Conservation (phyloP, 208 protist genomes). For the Leishmania braziliensis region DNA sequence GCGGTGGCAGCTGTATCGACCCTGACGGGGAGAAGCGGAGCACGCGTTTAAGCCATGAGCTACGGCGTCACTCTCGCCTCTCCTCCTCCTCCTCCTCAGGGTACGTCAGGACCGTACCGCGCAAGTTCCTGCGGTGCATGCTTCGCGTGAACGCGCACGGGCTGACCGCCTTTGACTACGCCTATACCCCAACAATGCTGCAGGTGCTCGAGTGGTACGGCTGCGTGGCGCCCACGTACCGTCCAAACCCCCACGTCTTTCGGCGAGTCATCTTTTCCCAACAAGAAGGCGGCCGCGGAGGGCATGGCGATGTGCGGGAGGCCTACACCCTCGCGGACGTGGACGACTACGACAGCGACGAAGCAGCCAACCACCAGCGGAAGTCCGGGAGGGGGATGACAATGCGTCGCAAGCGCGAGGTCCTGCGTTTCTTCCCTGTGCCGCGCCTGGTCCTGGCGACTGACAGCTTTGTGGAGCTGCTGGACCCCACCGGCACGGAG, state of each 20-base stretch:
- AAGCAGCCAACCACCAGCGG: neutral
- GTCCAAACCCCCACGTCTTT: constrained; percentile 62
- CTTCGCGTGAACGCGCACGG: constrained; percentile 72
- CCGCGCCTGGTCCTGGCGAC: constrained; percentile 70
- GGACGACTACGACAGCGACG: neutral
- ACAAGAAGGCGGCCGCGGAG: neutral
- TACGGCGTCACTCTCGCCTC: neutral
- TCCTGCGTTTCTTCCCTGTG: constrained; percentile 46
- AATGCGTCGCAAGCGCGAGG: constrained; percentile 1
- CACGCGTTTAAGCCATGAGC: neutral
- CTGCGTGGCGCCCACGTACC: constrained; percentile 80
- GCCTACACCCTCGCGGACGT: neutral
- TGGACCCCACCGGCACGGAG: constrained; percentile 48
- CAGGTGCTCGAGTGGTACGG: constrained; percentile 74
- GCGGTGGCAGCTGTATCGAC: neutral
- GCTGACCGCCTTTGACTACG: constrained; percentile 84
- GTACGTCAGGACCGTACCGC: constrained; percentile 17
- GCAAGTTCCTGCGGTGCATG: constrained; percentile 67
- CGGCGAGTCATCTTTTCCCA: constrained; percentile 9
- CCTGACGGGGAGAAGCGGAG: neutral
- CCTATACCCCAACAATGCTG: constrained; percentile 69
- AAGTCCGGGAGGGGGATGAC: neutral
- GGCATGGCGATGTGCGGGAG: neutral
- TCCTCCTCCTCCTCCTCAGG: neutral
- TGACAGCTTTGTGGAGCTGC: constrained; percentile 53